Evolutionary conservation across 2,329 filamentous ascomycete genomes (phyloP), one percentile per base, ranked within the genome.

Genomic region (Aspergillus alliaceus): DNA sequence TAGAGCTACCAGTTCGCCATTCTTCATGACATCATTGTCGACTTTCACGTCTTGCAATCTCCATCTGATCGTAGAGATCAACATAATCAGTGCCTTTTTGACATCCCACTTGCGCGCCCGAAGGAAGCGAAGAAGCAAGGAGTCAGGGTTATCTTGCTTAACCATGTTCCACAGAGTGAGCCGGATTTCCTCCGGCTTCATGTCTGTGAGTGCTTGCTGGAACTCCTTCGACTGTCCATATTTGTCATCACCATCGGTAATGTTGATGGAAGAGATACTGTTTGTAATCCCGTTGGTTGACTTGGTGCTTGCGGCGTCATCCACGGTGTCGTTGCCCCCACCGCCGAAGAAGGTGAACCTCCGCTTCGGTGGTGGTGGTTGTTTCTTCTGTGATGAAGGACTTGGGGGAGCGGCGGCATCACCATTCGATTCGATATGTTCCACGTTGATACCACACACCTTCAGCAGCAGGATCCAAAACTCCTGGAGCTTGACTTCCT

Each of bases 41-140:
- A 98, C 90, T 66, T 91, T 86, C 82, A 95, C 89, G 58, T 96
- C 91, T 35, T 84, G 81, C 56, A 86, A 78, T 63, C 95, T 86
- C 95, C 95, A 99, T 72, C 91, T 89, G 84, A 98, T 90, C 0
- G 95, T 96, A 2, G 91, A 91, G 42, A 99, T 84, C 73, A 97
- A 79, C 95, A 99, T 99, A 64, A 96, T 84, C 25, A 98, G 82
- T 4, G 95, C 95, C 72, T 91, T 92, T 51, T 96, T 89, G 18
- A 96, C 87, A 70, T 99, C 91, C 95, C 95, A 99, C 76, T 96
- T 96, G 46, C 92, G 84, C n/a, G 92, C 92, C 51, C 92, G 83
- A 56, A 96, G 79, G 74, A 96, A 96, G 40, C 92, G 86, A 56
- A 96, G 78, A 15, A 93, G 78, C 18, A 96, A 79, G 2, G 88